A percentile compares a stretch with the other conserved stretches of the same genome.
These are phyloP conservation scores for Geotrichum klebahnii DNA, from an alignment of 1,139 yeast genomes.

Conservation along the genomic window DNA sequence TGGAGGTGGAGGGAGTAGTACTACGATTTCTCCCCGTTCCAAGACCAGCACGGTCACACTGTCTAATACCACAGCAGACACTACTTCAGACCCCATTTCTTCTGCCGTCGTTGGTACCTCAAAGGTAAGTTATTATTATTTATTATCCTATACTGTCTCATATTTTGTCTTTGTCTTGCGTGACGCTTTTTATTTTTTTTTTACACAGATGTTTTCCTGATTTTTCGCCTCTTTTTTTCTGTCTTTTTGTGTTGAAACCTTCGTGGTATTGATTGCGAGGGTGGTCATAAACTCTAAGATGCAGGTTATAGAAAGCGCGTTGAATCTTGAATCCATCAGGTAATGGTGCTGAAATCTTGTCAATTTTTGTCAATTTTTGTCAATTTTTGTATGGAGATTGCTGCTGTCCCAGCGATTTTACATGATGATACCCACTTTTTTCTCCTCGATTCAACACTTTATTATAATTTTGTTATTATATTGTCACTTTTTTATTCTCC, in stretches of 20 bases:
- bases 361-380: background rate
- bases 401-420: no score
- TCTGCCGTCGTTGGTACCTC: background rate
- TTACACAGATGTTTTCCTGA: background rate
- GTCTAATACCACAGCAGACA: background rate
- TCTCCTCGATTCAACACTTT: no score
- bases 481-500: no score
- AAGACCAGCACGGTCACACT: background rate
- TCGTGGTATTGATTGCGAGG: no score
- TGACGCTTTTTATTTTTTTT: background rate
- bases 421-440: no score
- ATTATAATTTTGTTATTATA: no score
- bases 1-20: conserved; percentile 17
- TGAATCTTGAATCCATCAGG: no score
- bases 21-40: background rate
- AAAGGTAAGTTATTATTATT: conserved; percentile 1
- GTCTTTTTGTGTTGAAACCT: background rate
- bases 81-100: background rate
- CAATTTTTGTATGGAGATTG: background rate
- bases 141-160: background rate
- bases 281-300: no score
- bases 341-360: background rate
- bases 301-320: no score
- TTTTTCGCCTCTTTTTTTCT: background rate
- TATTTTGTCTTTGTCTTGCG: background rate